phyloP scores from a whole-genome alignment of 768 basidiomycete species.

The Mycena belliarum region DNA sequence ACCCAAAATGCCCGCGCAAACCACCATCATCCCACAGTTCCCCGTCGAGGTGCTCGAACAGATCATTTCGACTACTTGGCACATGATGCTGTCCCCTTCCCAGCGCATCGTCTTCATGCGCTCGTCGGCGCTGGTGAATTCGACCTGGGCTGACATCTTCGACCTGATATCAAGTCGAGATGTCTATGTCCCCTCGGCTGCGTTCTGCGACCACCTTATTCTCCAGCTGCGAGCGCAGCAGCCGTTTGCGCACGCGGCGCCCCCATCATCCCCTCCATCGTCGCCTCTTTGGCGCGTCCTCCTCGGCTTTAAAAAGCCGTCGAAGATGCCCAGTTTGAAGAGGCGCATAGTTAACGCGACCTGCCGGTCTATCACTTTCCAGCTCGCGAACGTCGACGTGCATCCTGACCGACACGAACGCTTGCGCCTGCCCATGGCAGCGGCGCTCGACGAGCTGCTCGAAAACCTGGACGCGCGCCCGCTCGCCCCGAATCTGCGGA shows the following conservation, averaged over 20 bases:
- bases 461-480: not conserved
- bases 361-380: slow-evolving; percentile 9
- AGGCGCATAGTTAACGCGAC: not conserved
- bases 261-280: not conserved
- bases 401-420: not conserved
- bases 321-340: not conserved
- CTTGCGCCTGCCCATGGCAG: not conserved
- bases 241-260: too few species aligned
- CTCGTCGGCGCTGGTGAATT: too few species aligned
- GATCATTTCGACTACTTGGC: not conserved
- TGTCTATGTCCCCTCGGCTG: slow-evolving; percentile 17
- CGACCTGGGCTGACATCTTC: too few species aligned
- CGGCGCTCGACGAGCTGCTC: slow-evolving; percentile 3
- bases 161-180: too few species aligned
- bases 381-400: not conserved
- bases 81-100: too few species aligned
- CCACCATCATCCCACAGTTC: not conserved
- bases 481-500: slow-evolving; percentile 5
- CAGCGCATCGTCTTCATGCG: not conserved
- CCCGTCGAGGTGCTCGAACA: too few species aligned
- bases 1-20: too few species aligned
- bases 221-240: not conserved
- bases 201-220: slow-evolving; percentile 15
- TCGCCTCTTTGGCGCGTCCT: not conserved
- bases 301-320: not conserved